These are phyloP conservation scores for Ophiostoma triangulosporum DNA, from an alignment of 2,329 filamentous ascomycete species.

Conservation along the genomic window DNA sequence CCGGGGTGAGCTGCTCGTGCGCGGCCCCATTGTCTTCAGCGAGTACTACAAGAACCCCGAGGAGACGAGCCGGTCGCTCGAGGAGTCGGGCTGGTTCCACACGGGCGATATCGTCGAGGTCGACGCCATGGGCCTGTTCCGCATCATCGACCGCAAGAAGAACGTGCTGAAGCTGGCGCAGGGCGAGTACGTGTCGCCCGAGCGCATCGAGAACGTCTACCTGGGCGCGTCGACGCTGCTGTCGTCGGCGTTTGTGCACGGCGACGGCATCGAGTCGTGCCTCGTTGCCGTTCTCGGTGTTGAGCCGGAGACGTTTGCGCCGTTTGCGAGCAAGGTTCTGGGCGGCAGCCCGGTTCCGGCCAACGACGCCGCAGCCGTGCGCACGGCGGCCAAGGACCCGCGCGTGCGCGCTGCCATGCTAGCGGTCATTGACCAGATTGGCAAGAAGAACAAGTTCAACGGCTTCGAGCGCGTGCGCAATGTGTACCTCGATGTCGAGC, in stretches of 20 bases:
- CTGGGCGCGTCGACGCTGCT: constrained; percentile 68
- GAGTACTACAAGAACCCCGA: constrained; percentile 86
- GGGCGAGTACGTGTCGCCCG: constrained; percentile 95
- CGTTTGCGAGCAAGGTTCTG: constrained; percentile 66
- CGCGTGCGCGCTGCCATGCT: constrained; percentile 63
- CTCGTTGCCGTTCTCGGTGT: constrained; percentile 82
- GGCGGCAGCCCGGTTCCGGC: constrained; percentile 33
- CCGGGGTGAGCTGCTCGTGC: constrained; percentile 76
- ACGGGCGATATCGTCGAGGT: constrained; percentile 85
- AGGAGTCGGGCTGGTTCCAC: constrained; percentile 90
- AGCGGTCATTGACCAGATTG: constrained; percentile 65
- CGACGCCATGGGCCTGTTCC: constrained; percentile 74
- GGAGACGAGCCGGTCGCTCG: constrained; percentile 72
- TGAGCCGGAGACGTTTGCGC: constrained; percentile 70
- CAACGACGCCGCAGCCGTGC: constrained; percentile 53
- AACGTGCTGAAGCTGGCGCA: constrained; percentile 98
- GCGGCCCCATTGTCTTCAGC: constrained; percentile 66
- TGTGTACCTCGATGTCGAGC: constrained; percentile 65
- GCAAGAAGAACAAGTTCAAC: constrained; percentile 76
- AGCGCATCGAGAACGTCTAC: constrained; percentile 92
- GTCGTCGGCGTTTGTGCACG: constrained; percentile 76
- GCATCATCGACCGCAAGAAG: constrained; percentile 93
- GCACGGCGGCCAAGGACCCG: constrained; percentile 51
- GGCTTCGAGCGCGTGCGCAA: constrained; percentile 75
- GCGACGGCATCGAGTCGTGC: constrained; percentile 67